Evolutionary conservation across 164 flowering plant genomes (phyloP), one percentile per base, ranked within the genome.

Genomic region (Annona squamosa): DNA sequence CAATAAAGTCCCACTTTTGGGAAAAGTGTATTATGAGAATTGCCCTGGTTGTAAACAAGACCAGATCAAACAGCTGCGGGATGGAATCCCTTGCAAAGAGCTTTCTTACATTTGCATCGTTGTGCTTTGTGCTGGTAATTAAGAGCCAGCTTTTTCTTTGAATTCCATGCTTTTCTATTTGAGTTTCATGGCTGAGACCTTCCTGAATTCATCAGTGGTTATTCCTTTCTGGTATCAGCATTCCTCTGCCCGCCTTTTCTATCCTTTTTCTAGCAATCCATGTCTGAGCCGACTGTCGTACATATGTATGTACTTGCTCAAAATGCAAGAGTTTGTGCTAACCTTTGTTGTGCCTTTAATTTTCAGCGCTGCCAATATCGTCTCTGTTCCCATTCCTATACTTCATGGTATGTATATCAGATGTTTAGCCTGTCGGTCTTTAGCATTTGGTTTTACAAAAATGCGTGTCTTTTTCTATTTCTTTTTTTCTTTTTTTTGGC

Each of bases 331-430:
- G 37, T 26, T 26, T 26, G 42, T 52, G 63, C 63, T 70, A 52
- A 70, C 12, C 44, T 63, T 42, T 72, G 10, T 72, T 44, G 12
- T 66, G 4, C 17, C 12, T 66, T 42, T 66, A 4, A 5, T 66
- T 78, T 87, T 63, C 95, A 90, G 96, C 85, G 16, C 73, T 90
- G 83, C 90, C 91, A 6, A 82, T 86, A 72, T 81, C 91, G 46
- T 88, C 92, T 63, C 88, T 91, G 48, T 89, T 89, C 68, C 97
- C 97, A 0, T 91, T 81, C 79, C 79, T 89, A 13, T 91, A 91
- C 74, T 91, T 89, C 84, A 89, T 89, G 93, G 96, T 88, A 79
- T 67, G 88, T 78, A 67, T 56, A 2, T 46, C 43, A 26, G 37
- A 26, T 26, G 37, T 26, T 26, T 26, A 59, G 12, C n/a, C 63